These are phyloP conservation scores for Serendipita vermifera DNA, from an alignment of 768 basidiomycete genomes.

Conservation along the genomic window DNA sequence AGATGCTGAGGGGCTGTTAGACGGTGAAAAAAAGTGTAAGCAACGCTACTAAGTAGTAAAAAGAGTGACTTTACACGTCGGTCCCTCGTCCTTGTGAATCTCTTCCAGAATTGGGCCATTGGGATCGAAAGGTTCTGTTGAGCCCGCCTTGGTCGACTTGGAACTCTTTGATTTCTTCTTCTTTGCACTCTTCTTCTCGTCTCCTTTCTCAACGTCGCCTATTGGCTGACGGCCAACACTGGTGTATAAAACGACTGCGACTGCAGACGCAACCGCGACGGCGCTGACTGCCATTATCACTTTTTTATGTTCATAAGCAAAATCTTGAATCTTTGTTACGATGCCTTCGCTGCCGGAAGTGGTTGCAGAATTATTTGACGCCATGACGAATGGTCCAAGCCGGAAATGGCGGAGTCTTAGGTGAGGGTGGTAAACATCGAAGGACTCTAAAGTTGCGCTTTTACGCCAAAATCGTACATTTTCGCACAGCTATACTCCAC, in stretches of 20 bases:
- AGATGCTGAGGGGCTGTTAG: constrained; percentile 12
- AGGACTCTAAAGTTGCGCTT: not conserved
- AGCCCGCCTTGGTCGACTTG: constrained; percentile 46
- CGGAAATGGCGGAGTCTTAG: not conserved
- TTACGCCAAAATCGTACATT: not conserved
- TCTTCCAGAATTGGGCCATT: constrained; percentile 71
- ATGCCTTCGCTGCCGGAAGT: not conserved
- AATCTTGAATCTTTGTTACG: constrained; percentile 1
- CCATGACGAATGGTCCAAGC: not conserved
- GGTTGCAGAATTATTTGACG: not conserved
- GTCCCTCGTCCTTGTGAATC: constrained; percentile 31
- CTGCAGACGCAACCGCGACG: not conserved
- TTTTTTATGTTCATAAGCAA: constrained; percentile 2
- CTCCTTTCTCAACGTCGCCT: constrained; percentile 20
- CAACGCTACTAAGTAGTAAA: not conserved
- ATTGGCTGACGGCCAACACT: constrained; percentile 20
- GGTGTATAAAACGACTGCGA: not conserved
- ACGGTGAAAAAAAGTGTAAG: constrained; percentile 8
- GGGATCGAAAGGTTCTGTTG: constrained; percentile 38
- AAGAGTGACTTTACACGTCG: constrained; percentile 22
- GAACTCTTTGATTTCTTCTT: constrained; percentile 37
- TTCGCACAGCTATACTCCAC: not conserved
- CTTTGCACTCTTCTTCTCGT: constrained; percentile 34
- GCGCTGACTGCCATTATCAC: not conserved
- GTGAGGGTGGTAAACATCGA: no score